These are phyloP conservation scores for Vitis amurensis DNA, from an alignment of 164 flowering plant genomes.

Conservation along the genomic window DNA sequence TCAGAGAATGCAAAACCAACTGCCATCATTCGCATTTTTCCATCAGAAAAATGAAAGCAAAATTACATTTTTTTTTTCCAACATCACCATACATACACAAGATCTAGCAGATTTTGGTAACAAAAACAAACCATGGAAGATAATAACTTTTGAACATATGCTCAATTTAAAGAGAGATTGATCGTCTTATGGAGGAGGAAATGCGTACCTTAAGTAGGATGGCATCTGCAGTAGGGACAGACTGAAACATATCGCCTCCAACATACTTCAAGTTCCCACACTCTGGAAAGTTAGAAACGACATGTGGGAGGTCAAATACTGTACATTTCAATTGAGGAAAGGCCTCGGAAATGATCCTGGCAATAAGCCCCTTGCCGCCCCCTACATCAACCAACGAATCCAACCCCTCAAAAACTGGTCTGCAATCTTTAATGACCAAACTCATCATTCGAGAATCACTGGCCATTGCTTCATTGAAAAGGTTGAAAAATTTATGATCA, in stretches of 20 bases:
- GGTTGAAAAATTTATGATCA: slow-evolving; percentile 6
- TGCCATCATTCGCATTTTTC: slow-evolving; percentile 11
- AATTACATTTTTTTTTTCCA: neutral
- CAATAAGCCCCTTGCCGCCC: slow-evolving; percentile 23
- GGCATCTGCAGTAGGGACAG: slow-evolving; percentile 27
- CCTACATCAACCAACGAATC: slow-evolving; percentile 25
- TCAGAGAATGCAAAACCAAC: slow-evolving; percentile 38
- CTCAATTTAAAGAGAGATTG: too few species aligned
- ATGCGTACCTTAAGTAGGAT: slow-evolving; percentile 24
- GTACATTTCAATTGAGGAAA: slow-evolving; percentile 26
- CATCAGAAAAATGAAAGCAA: neutral
- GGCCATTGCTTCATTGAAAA: slow-evolving; percentile 25
- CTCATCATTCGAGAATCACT: slow-evolving; percentile 22
- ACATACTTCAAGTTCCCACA: slow-evolving; percentile 15
- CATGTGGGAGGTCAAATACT: slow-evolving; percentile 26
- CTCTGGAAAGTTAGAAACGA: slow-evolving; percentile 6
- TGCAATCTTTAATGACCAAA: slow-evolving; percentile 13
- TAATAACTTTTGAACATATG: too few species aligned
- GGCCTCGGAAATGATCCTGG: slow-evolving; percentile 15
- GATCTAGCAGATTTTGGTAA: neutral
- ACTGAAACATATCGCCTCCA: slow-evolving; percentile 31
- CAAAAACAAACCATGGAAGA: too few species aligned
- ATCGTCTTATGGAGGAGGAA: neutral
- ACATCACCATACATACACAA: neutral
- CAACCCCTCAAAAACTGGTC: slow-evolving; percentile 19